A percentile compares a stretch with the other conserved stretches of the same genome.
Conservation (phyloP, 2,329 filamentous ascomycete genomes). For the Zymoseptoria passerinii region DNA sequence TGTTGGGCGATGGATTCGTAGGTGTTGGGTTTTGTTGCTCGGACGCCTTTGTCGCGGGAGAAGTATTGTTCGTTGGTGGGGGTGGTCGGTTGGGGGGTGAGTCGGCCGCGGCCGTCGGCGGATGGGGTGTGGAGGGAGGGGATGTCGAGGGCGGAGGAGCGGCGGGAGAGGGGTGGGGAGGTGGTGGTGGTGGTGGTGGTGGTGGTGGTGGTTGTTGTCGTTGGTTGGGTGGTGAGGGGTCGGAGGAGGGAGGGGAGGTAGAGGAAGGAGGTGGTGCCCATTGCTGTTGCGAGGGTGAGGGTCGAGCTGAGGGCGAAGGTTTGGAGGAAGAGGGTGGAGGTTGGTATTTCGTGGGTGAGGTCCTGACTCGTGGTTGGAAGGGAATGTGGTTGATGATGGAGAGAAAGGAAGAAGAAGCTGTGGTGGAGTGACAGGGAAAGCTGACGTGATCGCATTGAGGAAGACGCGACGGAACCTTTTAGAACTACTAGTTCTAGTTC, state of each 20-base stretch:
- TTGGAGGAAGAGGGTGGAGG: constrained; percentile 6
- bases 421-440: background rate
- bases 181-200: background rate
- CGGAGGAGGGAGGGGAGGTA: constrained; percentile 17
- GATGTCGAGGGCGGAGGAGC: constrained; percentile 9
- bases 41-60: background rate
- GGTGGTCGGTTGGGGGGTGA: constrained; percentile 7
- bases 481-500: background rate
- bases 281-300: constrained; percentile 8
- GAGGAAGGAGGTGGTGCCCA: constrained; percentile 11
- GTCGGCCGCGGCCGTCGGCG: constrained; percentile 12
- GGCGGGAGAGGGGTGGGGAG: background rate
- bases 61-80: constrained; percentile 9
- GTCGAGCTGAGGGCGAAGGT: constrained; percentile 12
- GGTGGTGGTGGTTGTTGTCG: background rate
- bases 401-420: background rate
- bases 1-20: constrained; percentile 24
- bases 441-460: background rate
- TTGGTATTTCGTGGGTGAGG: constrained; percentile 1
- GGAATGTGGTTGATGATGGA: background rate
- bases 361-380: background rate
- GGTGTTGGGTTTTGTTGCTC: constrained; percentile 9
- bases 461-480: background rate
- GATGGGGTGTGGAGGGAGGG: constrained; percentile 9
- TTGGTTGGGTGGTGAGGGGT: constrained; percentile 6